These are phyloP conservation scores for Ogataea pini DNA, from an alignment of 805 yeast species.

Conservation along the genomic window DNA sequence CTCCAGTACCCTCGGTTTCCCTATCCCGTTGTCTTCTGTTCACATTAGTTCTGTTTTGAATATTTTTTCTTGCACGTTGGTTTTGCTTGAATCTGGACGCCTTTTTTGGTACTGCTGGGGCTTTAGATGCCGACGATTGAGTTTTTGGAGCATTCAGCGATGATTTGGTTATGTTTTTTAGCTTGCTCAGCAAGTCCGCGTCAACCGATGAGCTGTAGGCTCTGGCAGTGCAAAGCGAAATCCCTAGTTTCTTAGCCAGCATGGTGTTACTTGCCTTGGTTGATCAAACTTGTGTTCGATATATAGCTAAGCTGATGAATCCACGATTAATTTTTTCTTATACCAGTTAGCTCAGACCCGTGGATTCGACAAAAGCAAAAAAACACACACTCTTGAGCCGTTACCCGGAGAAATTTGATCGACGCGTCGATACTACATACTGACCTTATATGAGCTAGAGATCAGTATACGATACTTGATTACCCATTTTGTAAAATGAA, in stretches of 20 bases:
- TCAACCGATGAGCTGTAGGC: slow-evolving; percentile 1
- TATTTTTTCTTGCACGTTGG: slow-evolving; percentile 4
- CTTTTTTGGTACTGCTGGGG: background rate
- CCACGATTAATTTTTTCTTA: background rate
- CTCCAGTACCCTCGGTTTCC: background rate
- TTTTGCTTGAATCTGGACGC: background rate
- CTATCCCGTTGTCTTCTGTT: background rate
- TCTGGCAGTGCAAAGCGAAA: background rate
- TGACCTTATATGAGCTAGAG: background rate
- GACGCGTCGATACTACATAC: background rate
- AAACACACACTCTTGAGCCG: background rate
- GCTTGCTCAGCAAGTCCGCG: slow-evolving; percentile 5
- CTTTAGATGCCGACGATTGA: background rate
- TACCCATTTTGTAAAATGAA: too few relatives aligned
- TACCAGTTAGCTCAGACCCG: too few relatives aligned
- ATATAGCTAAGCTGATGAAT: background rate
- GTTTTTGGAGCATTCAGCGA: background rate
- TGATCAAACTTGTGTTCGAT: too few relatives aligned
- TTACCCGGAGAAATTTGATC: slow-evolving; percentile 2
- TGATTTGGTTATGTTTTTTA: slow-evolving; percentile 1
- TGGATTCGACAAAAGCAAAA: slow-evolving; percentile 1
- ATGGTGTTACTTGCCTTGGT: background rate
- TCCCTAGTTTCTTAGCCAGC: slow-evolving; percentile 1
- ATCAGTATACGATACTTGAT: background rate
- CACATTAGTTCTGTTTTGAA: background rate